A percentile compares a stretch with the other conserved stretches of the same genome.
These are phyloP conservation scores for Cutaneotrichosporon cavernicola DNA, from an alignment of 1,284 basidiomycete species.

Conservation along the genomic window DNA sequence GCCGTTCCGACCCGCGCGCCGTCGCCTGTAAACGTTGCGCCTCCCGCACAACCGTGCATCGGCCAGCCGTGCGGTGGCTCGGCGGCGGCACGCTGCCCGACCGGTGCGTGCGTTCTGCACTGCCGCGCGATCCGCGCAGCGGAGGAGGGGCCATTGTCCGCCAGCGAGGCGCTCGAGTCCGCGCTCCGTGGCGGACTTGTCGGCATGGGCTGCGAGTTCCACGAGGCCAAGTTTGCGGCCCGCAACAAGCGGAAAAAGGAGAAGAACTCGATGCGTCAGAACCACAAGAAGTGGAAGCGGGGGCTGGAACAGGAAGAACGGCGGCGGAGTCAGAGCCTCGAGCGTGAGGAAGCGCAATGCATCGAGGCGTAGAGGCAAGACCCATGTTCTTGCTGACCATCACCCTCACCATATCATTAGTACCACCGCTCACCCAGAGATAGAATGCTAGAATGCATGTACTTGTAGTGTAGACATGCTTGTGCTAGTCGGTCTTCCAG, in stretches of 20 bases:
- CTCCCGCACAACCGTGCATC: conserved; percentile 1
- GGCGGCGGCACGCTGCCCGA: conserved; percentile 46
- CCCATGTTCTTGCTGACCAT: background rate
- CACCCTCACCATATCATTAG: background rate
- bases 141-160: conserved; percentile 37
- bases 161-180: conserved; percentile 33
- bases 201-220: conserved; percentile 52
- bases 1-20: conserved; percentile 23
- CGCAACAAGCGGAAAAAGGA: conserved; percentile 41
- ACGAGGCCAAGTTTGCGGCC: conserved; percentile 51
- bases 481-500: conserved; percentile 49
- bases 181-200: conserved; percentile 37
- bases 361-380: background rate
- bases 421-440: background rate
- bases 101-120: conserved; percentile 47
- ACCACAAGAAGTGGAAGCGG: conserved; percentile 5
- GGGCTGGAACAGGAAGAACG: conserved; percentile 7
- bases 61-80: conserved; percentile 16
- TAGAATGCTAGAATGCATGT: conserved; percentile 15
- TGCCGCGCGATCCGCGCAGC: conserved; percentile 47
- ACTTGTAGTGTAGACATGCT: conserved; percentile 3
- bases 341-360: background rate
- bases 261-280: conserved; percentile 29
- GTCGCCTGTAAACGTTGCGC: conserved; percentile 4
- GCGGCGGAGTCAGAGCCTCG: conserved; percentile 1